Evolutionary conservation across 495 filamentous ascomycete species (phyloP).

Genomic region (Neurospora sublineolata): DNA sequence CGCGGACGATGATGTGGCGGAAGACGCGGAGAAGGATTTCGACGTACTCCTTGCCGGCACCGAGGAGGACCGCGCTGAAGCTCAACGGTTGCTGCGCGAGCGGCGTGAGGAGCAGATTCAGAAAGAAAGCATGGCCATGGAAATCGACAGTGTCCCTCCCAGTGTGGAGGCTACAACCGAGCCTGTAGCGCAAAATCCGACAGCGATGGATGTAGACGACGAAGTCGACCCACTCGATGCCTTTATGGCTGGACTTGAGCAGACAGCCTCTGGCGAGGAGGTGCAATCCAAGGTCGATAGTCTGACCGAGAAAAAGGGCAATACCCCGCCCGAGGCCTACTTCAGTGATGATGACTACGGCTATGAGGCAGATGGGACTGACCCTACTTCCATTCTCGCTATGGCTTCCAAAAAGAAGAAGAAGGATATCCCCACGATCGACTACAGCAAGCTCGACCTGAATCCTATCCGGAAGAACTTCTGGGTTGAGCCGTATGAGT

Average conservation of each 20-base stretch:
- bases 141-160: constrained; percentile 29
- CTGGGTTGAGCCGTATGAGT: constrained; percentile 79
- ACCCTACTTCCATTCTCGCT: constrained; percentile 69
- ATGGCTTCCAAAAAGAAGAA: constrained; percentile 91
- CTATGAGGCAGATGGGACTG: constrained; percentile 59
- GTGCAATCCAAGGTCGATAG: background rate
- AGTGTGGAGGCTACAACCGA: constrained; percentile 2
- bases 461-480: constrained; percentile 85
- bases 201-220: constrained; percentile 49
- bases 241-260: constrained; percentile 74
- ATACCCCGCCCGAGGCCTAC: constrained; percentile 66
- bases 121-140: constrained; percentile 38
- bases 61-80: constrained; percentile 82
- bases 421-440: constrained; percentile 79
- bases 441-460: constrained; percentile 77
- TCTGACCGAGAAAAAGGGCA: constrained; percentile 19
- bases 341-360: constrained; percentile 73
- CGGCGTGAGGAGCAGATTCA: constrained; percentile 37
- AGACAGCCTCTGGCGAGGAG: constrained; percentile 6
- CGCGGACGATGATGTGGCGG: constrained; percentile 47
- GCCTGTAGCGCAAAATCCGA: constrained; percentile 2
- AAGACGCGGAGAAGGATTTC: constrained; percentile 53
- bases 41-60: constrained; percentile 54
- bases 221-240: constrained; percentile 90
- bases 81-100: constrained; percentile 59